Percentiles rank a stretch among this genome's conserved stretches.
Conservation (phyloP, 2,329 filamentous ascomycete genomes). For the Ilyonectria mors-panacis region DNA sequence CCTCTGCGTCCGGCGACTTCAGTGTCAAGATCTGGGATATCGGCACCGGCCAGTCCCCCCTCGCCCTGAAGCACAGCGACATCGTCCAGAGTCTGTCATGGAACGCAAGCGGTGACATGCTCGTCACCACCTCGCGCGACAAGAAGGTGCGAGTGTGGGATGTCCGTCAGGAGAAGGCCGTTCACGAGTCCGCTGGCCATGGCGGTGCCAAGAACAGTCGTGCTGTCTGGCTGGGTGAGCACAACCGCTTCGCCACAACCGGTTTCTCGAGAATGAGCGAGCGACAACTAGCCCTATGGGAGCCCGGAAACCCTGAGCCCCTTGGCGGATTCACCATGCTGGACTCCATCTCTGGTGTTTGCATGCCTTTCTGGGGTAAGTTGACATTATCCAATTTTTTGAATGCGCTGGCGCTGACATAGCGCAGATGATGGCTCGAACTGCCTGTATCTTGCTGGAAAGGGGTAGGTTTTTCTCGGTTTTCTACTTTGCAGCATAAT, state of each 20-base stretch:
- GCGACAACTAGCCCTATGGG: slow-evolving; percentile 95
- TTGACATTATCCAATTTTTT: slow-evolving; percentile 9
- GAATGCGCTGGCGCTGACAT: slow-evolving; percentile 41
- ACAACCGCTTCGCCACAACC: slow-evolving; percentile 95
- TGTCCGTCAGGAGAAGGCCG: slow-evolving; percentile 90
- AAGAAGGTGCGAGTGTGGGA: slow-evolving; percentile 99
- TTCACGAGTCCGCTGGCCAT: slow-evolving; percentile 88
- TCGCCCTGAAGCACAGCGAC: slow-evolving; percentile 88
- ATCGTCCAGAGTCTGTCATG: slow-evolving; percentile 96
- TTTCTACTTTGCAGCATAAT: background rate
- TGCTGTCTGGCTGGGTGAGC: slow-evolving; percentile 96
- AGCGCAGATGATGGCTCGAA: slow-evolving; percentile 86
- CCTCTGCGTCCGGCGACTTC: slow-evolving; percentile 94
- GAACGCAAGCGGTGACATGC: slow-evolving; percentile 88
- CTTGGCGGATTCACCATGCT: slow-evolving; percentile 92
- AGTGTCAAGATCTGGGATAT: slow-evolving; percentile 98
- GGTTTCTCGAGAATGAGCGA: slow-evolving; percentile 99
- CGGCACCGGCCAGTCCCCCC: slow-evolving; percentile 79
- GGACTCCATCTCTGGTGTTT: slow-evolving; percentile 96
- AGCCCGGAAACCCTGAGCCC: slow-evolving; percentile 87
- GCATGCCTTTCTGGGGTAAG: slow-evolving; percentile 98
- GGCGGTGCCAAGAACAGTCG: slow-evolving; percentile 97
- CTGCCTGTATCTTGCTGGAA: slow-evolving; percentile 95
- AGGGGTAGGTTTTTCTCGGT: slow-evolving; percentile 79
- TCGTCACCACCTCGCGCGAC: slow-evolving; percentile 95